Evolutionary conservation across 768 basidiomycete genomes (phyloP).

Genomic region (Termitomyces sp.): DNA sequence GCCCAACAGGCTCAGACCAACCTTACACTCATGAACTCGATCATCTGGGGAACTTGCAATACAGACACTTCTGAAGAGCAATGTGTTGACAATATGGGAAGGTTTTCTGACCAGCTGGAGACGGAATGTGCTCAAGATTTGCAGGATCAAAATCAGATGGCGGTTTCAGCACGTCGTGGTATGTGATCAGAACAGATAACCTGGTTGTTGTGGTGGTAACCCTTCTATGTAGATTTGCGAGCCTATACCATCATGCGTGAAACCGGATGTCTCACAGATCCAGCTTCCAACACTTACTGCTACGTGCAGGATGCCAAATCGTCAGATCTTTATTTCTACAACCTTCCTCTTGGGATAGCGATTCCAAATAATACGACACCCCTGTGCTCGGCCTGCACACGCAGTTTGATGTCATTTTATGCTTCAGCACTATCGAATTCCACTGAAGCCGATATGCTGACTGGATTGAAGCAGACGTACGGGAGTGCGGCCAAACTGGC

Average conservation of each 20-base stretch:
- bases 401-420: slow-evolving; percentile 55
- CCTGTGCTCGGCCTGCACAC: slow-evolving; percentile 64
- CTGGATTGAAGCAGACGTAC: slow-evolving; percentile 43
- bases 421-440: slow-evolving; percentile 36
- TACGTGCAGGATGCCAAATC: slow-evolving; percentile 55
- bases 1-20: slow-evolving; percentile 56
- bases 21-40: slow-evolving; percentile 55
- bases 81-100: slow-evolving; percentile 66
- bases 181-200: slow-evolving; percentile 14
- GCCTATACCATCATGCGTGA: slow-evolving; percentile 61
- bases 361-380: slow-evolving; percentile 48
- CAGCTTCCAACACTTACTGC: slow-evolving; percentile 64
- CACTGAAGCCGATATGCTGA: slow-evolving; percentile 12
- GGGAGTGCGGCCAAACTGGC: slow-evolving; percentile 40
- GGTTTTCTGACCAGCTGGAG: slow-evolving; percentile 50
- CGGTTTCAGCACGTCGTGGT: slow-evolving; percentile 55
- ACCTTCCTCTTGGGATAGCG: slow-evolving; percentile 54
- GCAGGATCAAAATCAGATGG: slow-evolving; percentile 44
- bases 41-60: slow-evolving; percentile 82
- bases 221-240: slow-evolving; percentile 44
- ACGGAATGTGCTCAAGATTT: slow-evolving; percentile 57
- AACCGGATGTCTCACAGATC: slow-evolving; percentile 57
- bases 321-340: slow-evolving; percentile 71
- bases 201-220: not conserved
- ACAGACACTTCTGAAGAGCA: slow-evolving; percentile 43